Evolutionary conservation across 2,329 filamentous ascomycete genomes (phyloP).

Genomic region (Claviceps sp.): DNA sequence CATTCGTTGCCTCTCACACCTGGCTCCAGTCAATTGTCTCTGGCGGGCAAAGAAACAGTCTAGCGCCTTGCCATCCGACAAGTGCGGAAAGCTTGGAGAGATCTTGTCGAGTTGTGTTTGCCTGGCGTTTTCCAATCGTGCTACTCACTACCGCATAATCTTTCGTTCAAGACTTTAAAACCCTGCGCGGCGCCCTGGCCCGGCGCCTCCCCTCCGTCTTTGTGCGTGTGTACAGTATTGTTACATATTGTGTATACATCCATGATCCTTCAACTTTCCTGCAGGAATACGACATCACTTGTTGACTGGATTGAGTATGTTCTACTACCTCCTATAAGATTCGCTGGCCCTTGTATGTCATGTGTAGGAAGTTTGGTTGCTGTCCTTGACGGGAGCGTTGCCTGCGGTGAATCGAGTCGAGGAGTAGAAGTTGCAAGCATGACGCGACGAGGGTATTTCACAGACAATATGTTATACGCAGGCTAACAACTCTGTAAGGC

Average conservation of each 20-base stretch:
- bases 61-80: not conserved
- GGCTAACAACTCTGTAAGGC: not conserved
- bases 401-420: too few relatives aligned
- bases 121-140: not conserved
- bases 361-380: not conserved
- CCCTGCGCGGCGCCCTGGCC: slow-evolving; percentile 1
- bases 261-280: not conserved
- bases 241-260: not conserved
- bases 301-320: not conserved
- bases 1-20: not conserved
- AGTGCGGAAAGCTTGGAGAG: too few relatives aligned
- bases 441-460: not conserved
- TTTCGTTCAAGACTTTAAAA: slow-evolving; percentile 1
- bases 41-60: not conserved
- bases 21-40: not conserved
- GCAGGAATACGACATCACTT: not conserved
- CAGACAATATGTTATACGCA: not conserved
- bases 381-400: too few relatives aligned
- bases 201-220: not conserved
- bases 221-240: not conserved
- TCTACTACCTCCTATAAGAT: not conserved
- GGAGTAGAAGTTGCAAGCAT: not conserved
- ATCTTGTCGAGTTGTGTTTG: not conserved
- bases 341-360: not conserved
- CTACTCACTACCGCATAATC: not conserved